Evolutionary conservation across 352 stramenopile genomes (phyloP).

Genomic region (Pseudoperonospora humuli): DNA sequence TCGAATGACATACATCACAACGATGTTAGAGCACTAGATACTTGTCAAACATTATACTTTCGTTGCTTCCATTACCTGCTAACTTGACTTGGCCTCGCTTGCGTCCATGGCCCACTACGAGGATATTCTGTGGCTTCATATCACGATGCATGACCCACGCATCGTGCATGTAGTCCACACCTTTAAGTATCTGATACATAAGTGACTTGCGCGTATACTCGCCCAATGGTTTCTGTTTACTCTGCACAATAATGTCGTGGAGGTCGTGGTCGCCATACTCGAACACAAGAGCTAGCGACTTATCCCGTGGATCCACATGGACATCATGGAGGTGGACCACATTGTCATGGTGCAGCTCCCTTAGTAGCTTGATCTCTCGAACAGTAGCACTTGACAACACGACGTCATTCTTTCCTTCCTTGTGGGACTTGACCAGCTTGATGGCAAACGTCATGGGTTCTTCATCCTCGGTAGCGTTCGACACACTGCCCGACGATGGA

Average conservation of each 20-base stretch:
- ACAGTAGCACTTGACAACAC: constrained; percentile 83
- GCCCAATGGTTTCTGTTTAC: constrained; percentile 81
- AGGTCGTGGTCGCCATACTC: constrained; percentile 88
- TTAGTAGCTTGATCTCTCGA: constrained; percentile 87
- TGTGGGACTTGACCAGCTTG: constrained; percentile 87
- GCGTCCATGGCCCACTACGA: constrained; percentile 83
- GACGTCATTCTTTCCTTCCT: constrained; percentile 86
- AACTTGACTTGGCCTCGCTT: constrained; percentile 83
- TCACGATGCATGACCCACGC: constrained; percentile 91
- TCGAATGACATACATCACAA: neutral
- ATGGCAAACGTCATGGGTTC: constrained; percentile 82
- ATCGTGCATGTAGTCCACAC: constrained; percentile 90
- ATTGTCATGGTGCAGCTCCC: constrained; percentile 84
- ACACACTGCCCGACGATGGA: constrained; percentile 9
- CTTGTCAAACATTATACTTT: neutral
- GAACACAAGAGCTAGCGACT: constrained; percentile 81
- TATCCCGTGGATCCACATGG: constrained; percentile 77
- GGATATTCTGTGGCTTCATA: constrained; percentile 91
- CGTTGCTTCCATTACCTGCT: constrained; percentile 18
- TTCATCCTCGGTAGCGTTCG: constrained; percentile 39
- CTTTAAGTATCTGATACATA: constrained; percentile 89
- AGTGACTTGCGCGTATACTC: constrained; percentile 90
- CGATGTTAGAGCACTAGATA: neutral
- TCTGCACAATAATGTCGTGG: constrained; percentile 85
- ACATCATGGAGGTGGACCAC: constrained; percentile 83